Base-by-base conservation (phyloP, 495 filamentous ascomycete genomes). In the Hyphodiscus hymeniophilus region DNA sequence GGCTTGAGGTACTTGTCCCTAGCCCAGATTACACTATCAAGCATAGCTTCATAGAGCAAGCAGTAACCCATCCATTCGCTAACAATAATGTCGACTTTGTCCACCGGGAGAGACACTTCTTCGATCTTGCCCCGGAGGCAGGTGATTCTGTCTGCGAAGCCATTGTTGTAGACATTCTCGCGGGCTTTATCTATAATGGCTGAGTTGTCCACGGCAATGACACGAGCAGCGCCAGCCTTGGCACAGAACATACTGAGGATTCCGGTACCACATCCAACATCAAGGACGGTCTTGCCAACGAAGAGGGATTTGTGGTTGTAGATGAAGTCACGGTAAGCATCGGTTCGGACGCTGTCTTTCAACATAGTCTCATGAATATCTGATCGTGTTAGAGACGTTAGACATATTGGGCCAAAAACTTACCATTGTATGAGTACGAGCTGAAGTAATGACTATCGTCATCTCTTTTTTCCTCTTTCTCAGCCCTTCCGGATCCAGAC, bases 41-140 rank as follows among this genome's bases (percentile, higher is more conserved):
- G 70, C 92, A 99, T 99, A 70, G 84, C 87, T 75, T 99, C 92
- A 70, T 96, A 99, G 34, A 97, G 79, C 38, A 99, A 77, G 70
- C 92, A 94, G 72, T 99, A 99, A 38, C 92, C 92, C 92, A 99
- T 99, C 92, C 92, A 99, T 70, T 99, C 92, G 24, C 87, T 94
- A 51, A 99, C 87, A 68, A 99, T 99, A 60, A 99, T 91, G 65
- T 99, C 92, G 56, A 99, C 94, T 60, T 94, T 80, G 24, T 76
- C 71, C 55, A 90, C 90, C 18, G 94, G 92, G 20, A 99, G 80
- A 18, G 70, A 57, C 28, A 95, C 89, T 57, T 99, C 94, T 68
- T 99, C 92, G 80, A 99, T 91, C 71, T 89, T 89, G 38, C 94
- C 92, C 66, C 92, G 85, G 41, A 99, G 70, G 18, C 92, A 81